Evolutionary conservation across 306 rosid species (phyloP), one percentile per base, ranked within the genome.

Genomic region (Oemleria cerasiformis): DNA sequence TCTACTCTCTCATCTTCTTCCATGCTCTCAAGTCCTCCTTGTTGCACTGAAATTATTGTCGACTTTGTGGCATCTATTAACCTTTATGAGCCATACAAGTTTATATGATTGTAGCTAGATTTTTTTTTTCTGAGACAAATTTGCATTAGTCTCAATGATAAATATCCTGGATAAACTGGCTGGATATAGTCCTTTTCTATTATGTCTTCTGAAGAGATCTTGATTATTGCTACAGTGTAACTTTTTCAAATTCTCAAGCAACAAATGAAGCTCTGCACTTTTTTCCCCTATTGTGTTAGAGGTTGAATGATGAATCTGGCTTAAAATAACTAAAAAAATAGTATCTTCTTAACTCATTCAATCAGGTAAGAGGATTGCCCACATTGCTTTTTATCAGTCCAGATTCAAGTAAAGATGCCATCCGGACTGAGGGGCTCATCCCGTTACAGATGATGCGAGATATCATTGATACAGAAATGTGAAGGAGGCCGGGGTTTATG

Each of bases 401-500:
- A 4, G 90, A 89, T 80, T 85, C 96, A 17, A 86, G 60, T 16
- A 94, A 94, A 86, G 92, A 91, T 9, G 97, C 96, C 7, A 89
- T 91, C 69, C 82, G 95, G 39, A 94, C 97, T 0, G 99, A 91
- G 79, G 99, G 96, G 56, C 96, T 91, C 70, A 81, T 94, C 59
- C 97, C 99, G 11, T 83, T 94, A 58, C 96, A 94, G 78, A 91
- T 91, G 96, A 91, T 91, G 97, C 79, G 97, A 36, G 97, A 94
- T 43, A 91, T 91, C 65, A 77, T 94, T 2, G 91, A 91, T 58
- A 83, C 74, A 19, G 95, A 91, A 63, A 83, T 89, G 97, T 83
- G 80, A 93, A 78, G 74, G 30, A 25, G 30, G 30, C 30, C 2
- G 30, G 1, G 47, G 10, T 25, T 15, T 17, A 0, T 6, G 55